phyloP scores from a whole-genome alignment of 441 rosid genomes.

The Erodium texanum region DNA sequence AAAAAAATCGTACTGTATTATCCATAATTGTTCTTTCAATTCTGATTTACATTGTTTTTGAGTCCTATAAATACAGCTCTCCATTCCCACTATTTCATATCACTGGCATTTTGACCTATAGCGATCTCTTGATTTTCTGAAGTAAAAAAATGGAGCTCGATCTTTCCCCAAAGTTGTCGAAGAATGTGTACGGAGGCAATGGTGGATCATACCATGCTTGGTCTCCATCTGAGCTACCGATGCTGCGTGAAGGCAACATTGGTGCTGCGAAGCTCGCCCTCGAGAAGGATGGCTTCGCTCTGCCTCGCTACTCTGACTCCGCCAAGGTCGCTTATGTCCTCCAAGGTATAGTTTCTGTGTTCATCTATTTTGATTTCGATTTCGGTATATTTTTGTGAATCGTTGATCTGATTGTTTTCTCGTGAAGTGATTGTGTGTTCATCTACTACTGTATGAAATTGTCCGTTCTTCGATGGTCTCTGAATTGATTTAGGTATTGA shows the following conservation, averaged over 20 bases:
- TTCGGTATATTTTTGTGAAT: not conserved
- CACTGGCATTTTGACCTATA: no score
- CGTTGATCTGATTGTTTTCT: not conserved
- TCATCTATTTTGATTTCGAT: not conserved
- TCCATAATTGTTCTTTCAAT: no score
- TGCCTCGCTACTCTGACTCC: conserved; percentile 77
- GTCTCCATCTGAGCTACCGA: conserved; percentile 57
- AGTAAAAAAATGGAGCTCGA: conserved; percentile 51
- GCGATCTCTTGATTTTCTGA: not conserved
- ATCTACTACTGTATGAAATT: no score
- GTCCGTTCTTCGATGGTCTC: no score
- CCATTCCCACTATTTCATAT: no score
- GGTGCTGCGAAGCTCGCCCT: conserved; percentile 76
- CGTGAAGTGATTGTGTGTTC: not conserved
- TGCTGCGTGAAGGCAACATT: conserved; percentile 63
- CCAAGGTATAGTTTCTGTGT: conserved; percentile 44
- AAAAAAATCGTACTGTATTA: no score
- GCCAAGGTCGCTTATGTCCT: conserved; percentile 82
- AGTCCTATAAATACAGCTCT: no score
- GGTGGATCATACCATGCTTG: no score
- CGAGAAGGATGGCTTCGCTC: conserved; percentile 61
- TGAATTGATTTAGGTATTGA: no score
- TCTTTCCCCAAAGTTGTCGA: no score
- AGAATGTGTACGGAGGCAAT: no score
- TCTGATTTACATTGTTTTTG: no score